Base-by-base conservation (phyloP, 1,284 basidiomycete genomes). In the Puccinia hordei region DNA sequence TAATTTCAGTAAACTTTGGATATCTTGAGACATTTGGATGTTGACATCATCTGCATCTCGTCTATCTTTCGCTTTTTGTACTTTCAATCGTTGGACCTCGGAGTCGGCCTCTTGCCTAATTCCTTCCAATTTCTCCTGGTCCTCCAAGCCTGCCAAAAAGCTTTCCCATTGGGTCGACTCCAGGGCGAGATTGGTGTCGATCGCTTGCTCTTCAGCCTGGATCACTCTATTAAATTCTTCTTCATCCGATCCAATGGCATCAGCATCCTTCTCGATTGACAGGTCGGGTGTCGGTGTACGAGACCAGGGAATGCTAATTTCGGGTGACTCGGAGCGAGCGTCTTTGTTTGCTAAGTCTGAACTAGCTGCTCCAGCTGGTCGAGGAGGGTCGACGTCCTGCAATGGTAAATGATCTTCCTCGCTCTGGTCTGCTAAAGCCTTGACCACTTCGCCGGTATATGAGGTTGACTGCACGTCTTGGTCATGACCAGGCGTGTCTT, bases 1-100 rank as follows among this genome's bases (percentile, higher is more conserved):
- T 15, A 98, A 89, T 35, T 93, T 91, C 49, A 99, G 88, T 89
- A 86, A 83, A 71, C 83, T 81, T 46, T 80, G 77, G 35, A 80
- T 63, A n/a, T 80, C 77, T 24, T 44, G 51, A 13, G 55, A 61
- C 77, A 80, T 80, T n/a, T 80, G 66, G 12, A 61, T 3, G 8
- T 61, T 80, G 15, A 80, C 69, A 15, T 80, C 68, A 69, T 80
- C 80, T 38, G 75, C 75, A 72, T 75, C 73, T 19, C 80, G 38
- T 69, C 75, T 27, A 63, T 75, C 65, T 76, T 69, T 69, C 4
- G 41, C 73, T 68, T 73, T 73, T 51, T 69, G 80, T 19, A 15
- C 55, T 17, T 69, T 69, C 41, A 81, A 65, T 9, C 30, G 46
- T n/a, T 41, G 53, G 3, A 81, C 73, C 44, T 77, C 80, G 33